Conservation (phyloP, 1,139 yeast genomes). For the Hansenula sp. region DNA sequence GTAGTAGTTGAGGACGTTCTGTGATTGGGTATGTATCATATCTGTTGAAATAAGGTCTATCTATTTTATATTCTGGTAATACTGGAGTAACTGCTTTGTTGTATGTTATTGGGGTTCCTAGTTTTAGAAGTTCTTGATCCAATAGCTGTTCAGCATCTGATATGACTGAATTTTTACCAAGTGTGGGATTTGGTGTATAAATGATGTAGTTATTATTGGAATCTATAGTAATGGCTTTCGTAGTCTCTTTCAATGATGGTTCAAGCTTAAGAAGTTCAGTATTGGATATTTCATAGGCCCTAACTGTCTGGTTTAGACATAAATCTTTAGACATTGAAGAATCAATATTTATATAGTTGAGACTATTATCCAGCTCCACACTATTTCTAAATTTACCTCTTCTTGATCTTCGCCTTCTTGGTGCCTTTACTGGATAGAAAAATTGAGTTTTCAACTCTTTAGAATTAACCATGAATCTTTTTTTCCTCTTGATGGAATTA, state of each 20-base stretch:
- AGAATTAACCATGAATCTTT: constrained; percentile 17
- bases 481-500: constrained; percentile 12
- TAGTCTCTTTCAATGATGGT: constrained; percentile 10
- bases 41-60: constrained; percentile 11
- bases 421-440: constrained; percentile 21
- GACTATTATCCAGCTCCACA: constrained; percentile 16
- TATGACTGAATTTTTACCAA: constrained; percentile 15
- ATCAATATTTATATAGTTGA: constrained; percentile 19
- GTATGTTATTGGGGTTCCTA: constrained; percentile 10
- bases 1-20: constrained; percentile 4
- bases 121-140: constrained; percentile 14
- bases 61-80: constrained; percentile 9
- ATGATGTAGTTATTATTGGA: constrained; percentile 20
- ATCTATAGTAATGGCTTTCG: constrained; percentile 20
- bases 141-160: constrained; percentile 17
- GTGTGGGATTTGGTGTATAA: constrained; percentile 19
- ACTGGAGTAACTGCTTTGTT: background rate
- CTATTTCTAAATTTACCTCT: constrained; percentile 20
- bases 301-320: constrained; percentile 13
- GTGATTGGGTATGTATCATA: constrained; percentile 14
- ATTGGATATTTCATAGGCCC: constrained; percentile 6
- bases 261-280: constrained; percentile 10
- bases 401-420: constrained; percentile 15
- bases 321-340: constrained; percentile 18
- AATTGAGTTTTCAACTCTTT: constrained; percentile 15